phyloP scores from a whole-genome alignment of 2,329 filamentous ascomycete species.

The Trichophyton mentagrophytes region DNA sequence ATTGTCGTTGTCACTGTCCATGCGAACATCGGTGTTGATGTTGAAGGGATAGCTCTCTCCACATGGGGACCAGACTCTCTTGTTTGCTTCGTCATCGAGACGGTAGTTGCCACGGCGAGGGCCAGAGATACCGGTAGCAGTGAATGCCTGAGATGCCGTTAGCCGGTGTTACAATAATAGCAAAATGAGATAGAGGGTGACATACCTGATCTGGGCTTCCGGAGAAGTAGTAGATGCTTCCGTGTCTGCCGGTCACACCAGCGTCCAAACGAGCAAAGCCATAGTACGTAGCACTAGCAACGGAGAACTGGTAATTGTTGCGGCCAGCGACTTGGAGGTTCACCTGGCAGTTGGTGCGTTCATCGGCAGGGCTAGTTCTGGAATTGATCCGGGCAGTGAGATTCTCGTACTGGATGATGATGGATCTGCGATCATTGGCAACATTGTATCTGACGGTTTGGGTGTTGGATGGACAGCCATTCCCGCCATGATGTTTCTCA shows the following conservation, averaged over 20 bases:
- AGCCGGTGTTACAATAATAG: neutral
- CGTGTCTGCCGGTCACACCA: neutral
- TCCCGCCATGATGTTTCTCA: neutral
- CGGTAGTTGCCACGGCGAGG: neutral
- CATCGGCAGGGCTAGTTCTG: neutral
- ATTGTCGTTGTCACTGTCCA: neutral
- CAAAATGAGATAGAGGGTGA: neutral
- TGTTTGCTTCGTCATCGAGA: neutral
- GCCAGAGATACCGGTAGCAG: neutral
- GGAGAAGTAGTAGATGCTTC: constrained; percentile 5
- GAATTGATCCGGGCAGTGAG: neutral
- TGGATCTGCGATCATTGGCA: neutral
- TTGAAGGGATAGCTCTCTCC: neutral
- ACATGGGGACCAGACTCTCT: constrained; percentile 3
- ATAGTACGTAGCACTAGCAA: neutral
- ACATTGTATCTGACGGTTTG: neutral
- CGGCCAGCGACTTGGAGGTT: neutral
- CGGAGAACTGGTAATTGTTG: neutral
- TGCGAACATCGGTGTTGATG: constrained; percentile 3
- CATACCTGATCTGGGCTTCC: neutral
- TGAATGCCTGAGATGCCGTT: neutral
- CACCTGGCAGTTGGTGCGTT: constrained; percentile 2
- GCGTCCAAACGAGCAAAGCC: neutral
- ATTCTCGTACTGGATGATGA: neutral
- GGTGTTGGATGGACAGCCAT: neutral